Evolutionary conservation across 495 filamentous ascomycete genomes (phyloP).

Genomic region (Lasiosphaeria hispida): DNA sequence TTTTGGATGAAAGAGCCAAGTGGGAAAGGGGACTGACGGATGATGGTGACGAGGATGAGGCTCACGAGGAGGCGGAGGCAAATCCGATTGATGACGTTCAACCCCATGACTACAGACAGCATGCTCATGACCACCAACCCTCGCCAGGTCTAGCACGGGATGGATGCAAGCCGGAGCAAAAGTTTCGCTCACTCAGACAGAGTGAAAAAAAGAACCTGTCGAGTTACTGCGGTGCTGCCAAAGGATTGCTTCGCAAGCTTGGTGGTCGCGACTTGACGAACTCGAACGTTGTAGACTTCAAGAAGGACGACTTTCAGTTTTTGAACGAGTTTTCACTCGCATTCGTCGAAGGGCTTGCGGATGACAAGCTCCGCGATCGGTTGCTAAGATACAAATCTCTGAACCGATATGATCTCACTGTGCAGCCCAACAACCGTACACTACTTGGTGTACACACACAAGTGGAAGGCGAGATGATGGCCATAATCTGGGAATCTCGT

Average conservation of each 20-base stretch:
- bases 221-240: conserved; percentile 43
- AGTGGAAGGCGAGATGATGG: conserved; percentile 49
- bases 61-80: conserved; percentile 31
- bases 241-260: conserved; percentile 44
- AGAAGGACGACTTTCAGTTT: conserved; percentile 35
- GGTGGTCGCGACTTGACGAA: conserved; percentile 47
- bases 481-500: conserved; percentile 43
- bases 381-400: conserved; percentile 43
- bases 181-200: conserved; percentile 37
- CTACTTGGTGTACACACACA: conserved; percentile 47
- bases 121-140: background rate
- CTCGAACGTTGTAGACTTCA: conserved; percentile 36
- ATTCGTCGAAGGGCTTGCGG: conserved; percentile 49
- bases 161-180: conserved; percentile 19
- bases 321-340: conserved; percentile 47
- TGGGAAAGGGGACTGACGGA: conserved; percentile 54
- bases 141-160: background rate
- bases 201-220: conserved; percentile 31
- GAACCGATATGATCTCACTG: conserved; percentile 19
- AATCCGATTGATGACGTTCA: conserved; percentile 16
- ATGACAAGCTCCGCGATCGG: conserved; percentile 36
- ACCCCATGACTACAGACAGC: conserved; percentile 2
- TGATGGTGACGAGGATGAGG: conserved; percentile 43
- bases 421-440: conserved; percentile 34
- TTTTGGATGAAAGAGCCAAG: conserved; percentile 57